A percentile compares a stretch with the other conserved stretches of the same genome.
Evolutionary conservation across 495 filamentous ascomycete species (phyloP).

Genomic region (Aspergillus steynii): DNA sequence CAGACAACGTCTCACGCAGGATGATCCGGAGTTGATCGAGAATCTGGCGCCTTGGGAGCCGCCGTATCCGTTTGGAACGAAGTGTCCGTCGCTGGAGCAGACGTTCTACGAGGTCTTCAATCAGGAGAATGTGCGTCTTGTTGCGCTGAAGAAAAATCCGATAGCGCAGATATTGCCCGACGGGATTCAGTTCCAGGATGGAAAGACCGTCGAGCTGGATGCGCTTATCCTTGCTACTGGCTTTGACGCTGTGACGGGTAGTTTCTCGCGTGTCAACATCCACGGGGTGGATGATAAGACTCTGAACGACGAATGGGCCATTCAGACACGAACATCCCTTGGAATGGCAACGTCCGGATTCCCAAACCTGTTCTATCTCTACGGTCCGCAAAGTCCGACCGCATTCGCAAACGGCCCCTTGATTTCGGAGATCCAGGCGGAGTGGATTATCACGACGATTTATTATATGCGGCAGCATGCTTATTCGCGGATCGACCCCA

Average conservation of each 20-base stretch:
- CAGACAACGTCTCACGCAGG: conserved; percentile 41
- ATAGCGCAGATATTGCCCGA: conserved; percentile 45
- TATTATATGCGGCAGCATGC: conserved; percentile 35
- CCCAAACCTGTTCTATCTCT: conserved; percentile 57
- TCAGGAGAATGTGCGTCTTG: conserved; percentile 47
- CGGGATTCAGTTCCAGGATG: conserved; percentile 41
- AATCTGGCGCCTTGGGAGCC: conserved; percentile 51
- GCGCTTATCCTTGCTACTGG: conserved; percentile 52
- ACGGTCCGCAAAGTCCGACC: conserved; percentile 50
- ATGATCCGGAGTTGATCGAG: conserved; percentile 44
- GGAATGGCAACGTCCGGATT: conserved; percentile 45
- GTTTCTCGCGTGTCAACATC: conserved; percentile 47
- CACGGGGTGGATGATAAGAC: conserved; percentile 35
- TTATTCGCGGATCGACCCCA: conserved; percentile 41
- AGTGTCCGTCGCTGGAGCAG: conserved; percentile 53
- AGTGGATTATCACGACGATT: conserved; percentile 52
- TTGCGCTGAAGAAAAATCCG: conserved; percentile 46
- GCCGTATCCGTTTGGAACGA: conserved; percentile 50
- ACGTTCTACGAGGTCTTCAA: conserved; percentile 59
- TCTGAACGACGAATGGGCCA: conserved; percentile 48
- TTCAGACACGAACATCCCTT: conserved; percentile 46
- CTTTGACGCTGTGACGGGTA: conserved; percentile 53
- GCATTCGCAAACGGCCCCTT: conserved; percentile 54
- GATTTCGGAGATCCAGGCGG: conserved; percentile 51
- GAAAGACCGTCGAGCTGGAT: conserved; percentile 47